A percentile compares a stretch with the other conserved stretches of the same genome.
phyloP scores from a whole-genome alignment of 768 basidiomycete genomes.

The Suillus discolor region DNA sequence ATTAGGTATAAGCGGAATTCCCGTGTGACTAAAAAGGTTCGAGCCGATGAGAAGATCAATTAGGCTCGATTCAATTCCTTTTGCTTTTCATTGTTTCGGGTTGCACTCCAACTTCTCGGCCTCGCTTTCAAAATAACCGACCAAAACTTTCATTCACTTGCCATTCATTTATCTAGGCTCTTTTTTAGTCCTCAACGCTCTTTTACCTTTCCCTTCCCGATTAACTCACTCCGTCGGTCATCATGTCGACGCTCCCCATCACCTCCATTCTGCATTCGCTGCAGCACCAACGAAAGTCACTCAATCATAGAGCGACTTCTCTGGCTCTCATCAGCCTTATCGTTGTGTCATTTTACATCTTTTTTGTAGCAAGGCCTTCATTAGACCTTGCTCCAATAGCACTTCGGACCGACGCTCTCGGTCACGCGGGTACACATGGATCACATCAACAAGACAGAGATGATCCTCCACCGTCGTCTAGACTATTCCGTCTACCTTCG shows the following conservation, averaged over 20 bases:
- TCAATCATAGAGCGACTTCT: slow-evolving; percentile 53
- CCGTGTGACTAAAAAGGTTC: neutral
- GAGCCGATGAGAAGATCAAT: neutral
- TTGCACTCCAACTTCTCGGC: slow-evolving; percentile 4
- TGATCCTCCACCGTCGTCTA: slow-evolving; percentile 36
- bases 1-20: neutral
- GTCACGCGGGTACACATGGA: slow-evolving; percentile 30
- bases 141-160: slow-evolving; percentile 9
- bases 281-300: slow-evolving; percentile 42
- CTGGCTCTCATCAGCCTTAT: slow-evolving; percentile 56
- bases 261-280: slow-evolving; percentile 32
- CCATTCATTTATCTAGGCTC: slow-evolving; percentile 7
- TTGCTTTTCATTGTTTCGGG: neutral
- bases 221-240: slow-evolving; percentile 24
- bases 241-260: slow-evolving; percentile 29
- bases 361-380: slow-evolving; percentile 50
- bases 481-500: slow-evolving; percentile 18
- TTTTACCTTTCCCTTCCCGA: slow-evolving; percentile 7
- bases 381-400: slow-evolving; percentile 39
- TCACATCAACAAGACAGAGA: slow-evolving; percentile 18
- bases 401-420: slow-evolving; percentile 32
- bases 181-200: slow-evolving; percentile 4
- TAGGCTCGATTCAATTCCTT: neutral
- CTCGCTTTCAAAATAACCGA: neutral
- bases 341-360: slow-evolving; percentile 54